A percentile compares a stretch with the other conserved stretches of the same genome.
Conservation (phyloP, 192 early-diverging fungal genomes). For the Piromyces sp. region DNA sequence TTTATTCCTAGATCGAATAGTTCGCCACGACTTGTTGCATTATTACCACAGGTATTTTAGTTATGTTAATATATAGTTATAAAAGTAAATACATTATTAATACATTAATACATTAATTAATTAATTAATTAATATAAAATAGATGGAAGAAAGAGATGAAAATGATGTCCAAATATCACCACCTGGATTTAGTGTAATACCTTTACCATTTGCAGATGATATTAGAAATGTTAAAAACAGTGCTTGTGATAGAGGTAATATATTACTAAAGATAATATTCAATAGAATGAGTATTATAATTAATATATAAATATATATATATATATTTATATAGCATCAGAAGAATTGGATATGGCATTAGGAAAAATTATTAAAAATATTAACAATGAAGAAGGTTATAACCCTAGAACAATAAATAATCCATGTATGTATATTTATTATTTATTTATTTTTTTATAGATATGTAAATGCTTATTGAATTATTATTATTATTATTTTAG, state of each 20-base stretch:
- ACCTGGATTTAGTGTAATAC: conserved; percentile 46
- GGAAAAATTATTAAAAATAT: background rate
- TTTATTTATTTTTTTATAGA: too few relatives aligned
- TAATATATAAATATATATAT: conserved; percentile 5
- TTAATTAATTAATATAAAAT: background rate
- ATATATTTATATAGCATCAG: conserved; percentile 1
- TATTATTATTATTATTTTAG: too few relatives aligned
- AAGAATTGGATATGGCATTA: background rate
- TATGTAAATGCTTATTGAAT: too few relatives aligned
- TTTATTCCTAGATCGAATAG: conserved; percentile 31
- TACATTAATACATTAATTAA: background rate
- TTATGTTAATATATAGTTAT: background rate
- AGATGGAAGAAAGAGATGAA: conserved; percentile 28
- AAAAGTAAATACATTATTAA: too few relatives aligned
- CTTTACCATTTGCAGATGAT: conserved; percentile 63
- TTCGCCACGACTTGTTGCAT: conserved; percentile 37
- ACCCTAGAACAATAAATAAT: conserved; percentile 17
- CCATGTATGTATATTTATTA: background rate
- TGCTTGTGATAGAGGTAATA: conserved; percentile 1
- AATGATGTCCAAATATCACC: conserved; percentile 24
- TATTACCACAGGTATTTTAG: conserved; percentile 45
- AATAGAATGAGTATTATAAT: background rate
- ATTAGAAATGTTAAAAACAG: conserved; percentile 19
- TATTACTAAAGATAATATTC: background rate
- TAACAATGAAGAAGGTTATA: conserved; percentile 12